Percentiles rank a stretch among this genome's conserved stretches.
These are phyloP conservation scores for Margaritispora aquatica DNA, from an alignment of 495 filamentous ascomycete species.

Conservation along the genomic window DNA sequence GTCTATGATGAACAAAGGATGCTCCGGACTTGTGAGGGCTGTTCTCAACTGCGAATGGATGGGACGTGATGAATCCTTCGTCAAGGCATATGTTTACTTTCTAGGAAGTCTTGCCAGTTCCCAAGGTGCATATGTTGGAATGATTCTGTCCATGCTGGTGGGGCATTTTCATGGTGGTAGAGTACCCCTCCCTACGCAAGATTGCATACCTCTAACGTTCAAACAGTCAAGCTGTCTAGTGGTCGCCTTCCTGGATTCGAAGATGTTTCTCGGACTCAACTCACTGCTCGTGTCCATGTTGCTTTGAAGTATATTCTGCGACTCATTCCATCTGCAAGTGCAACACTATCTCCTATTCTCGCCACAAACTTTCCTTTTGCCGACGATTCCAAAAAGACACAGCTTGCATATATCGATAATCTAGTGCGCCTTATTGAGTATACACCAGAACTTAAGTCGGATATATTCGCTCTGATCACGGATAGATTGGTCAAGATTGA, in stretches of 20 bases:
- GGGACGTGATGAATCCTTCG: slow-evolving; percentile 72
- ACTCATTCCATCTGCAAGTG: slow-evolving; percentile 66
- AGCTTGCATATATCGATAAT: slow-evolving; percentile 74
- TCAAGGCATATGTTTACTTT: slow-evolving; percentile 72
- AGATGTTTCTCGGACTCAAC: slow-evolving; percentile 47
- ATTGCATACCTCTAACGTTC: slow-evolving; percentile 3
- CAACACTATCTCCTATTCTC: slow-evolving; percentile 59
- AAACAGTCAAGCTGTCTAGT: slow-evolving; percentile 32
- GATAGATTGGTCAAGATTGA: slow-evolving; percentile 86
- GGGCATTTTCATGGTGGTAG: slow-evolving; percentile 57
- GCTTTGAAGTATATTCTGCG: slow-evolving; percentile 68
- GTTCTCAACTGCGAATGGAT: slow-evolving; percentile 77
- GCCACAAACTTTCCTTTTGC: slow-evolving; percentile 65
- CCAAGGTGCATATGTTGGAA: slow-evolving; percentile 57
- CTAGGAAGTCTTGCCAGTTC: slow-evolving; percentile 74
- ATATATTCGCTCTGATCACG: slow-evolving; percentile 77
- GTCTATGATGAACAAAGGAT: slow-evolving; percentile 62
- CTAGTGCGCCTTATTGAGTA: slow-evolving; percentile 68
- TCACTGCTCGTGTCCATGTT: slow-evolving; percentile 66
- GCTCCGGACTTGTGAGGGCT: slow-evolving; percentile 65
- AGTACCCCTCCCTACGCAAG: not conserved
- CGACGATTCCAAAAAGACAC: slow-evolving; percentile 62
- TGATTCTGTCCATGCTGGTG: slow-evolving; percentile 73
- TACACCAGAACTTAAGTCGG: slow-evolving; percentile 70
- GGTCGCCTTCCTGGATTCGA: slow-evolving; percentile 55